Base-by-base conservation (phyloP, 148 eudicot species). In the Vaccinium vitisidaea region DNA sequence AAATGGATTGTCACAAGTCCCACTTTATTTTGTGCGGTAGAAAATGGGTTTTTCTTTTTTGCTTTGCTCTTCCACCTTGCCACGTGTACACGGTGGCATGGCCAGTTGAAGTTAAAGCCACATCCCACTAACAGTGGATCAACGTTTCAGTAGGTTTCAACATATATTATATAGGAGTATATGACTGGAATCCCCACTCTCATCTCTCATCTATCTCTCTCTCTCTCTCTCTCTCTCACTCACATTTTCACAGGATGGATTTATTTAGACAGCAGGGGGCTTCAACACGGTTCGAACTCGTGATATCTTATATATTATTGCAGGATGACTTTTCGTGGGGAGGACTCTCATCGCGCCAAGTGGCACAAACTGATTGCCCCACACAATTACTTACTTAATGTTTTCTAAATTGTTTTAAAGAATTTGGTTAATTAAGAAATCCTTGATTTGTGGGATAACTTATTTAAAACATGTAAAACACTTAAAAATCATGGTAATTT, bases 61-160 rank as follows among this genome's bases (percentile, higher is more conserved):
- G 1, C 23, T 76, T 77, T 77, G 53, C 27, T 2, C 2, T 14
- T 77, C 1, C 1, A 12, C 80, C 5, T 4, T 53, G 43, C 46
- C 81, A 78, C 81, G 81, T 27, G 81, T 27, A 14, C 25, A 78
- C 43, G 23, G 58, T 78, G 80, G 61, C 63, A 52, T 78, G 59
- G 46, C 15, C 81, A 1, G 8, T 25, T 54, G 0, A 6, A 6
- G 19, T 25, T 54, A 1, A 6, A 6, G 19, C 61, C 30, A 50
- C 80, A 23, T 5, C 63, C 81, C 75, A 1, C n/a, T 13, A 52
- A 77, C 27, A 53, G 19, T 52, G 5, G 11, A 77, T 5, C 23
- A 23, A 65, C 25, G 70, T n/a, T 65, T 65, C 30, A 23, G 2
- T 16, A 0, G 0, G 23, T n/a, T 65, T 8, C 3, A 8, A 65